phyloP scores from a whole-genome alignment of 352 stramenopile genomes.

The Phytophthora rubi region DNA sequence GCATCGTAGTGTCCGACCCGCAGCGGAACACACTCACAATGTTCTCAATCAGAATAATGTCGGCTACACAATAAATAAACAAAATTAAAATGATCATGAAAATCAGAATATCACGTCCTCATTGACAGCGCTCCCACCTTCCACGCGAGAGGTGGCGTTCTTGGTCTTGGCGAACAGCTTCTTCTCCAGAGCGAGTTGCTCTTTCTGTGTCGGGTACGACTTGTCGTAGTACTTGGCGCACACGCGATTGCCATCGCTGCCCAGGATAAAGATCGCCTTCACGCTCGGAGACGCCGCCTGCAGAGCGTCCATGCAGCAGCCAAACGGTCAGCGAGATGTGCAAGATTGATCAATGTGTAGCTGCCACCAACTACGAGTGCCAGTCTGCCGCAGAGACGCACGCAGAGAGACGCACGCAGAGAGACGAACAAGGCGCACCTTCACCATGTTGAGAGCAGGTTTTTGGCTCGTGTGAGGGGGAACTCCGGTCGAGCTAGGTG shows the following conservation, averaged over 20 bases:
- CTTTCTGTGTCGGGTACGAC: slow-evolving; percentile 85
- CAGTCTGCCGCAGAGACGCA: neutral
- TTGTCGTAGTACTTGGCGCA: slow-evolving; percentile 94
- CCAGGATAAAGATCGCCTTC: slow-evolving; percentile 90
- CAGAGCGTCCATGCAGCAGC: slow-evolving; percentile 13
- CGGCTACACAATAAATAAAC: slow-evolving; percentile 49
- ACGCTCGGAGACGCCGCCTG: slow-evolving; percentile 78
- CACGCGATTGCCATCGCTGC: slow-evolving; percentile 89
- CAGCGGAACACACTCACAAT: slow-evolving; percentile 91
- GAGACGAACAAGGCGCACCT: slow-evolving; percentile 45
- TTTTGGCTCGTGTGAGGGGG: slow-evolving; percentile 26
- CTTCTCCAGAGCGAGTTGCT: slow-evolving; percentile 89
- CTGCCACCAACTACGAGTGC: neutral
- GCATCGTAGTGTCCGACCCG: slow-evolving; percentile 89
- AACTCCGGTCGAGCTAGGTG: slow-evolving; percentile 43
- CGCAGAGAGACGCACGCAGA: slow-evolving; percentile 13
- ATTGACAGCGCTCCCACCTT: slow-evolving; percentile 52
- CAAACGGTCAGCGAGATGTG: slow-evolving; percentile 8
- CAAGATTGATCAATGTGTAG: neutral
- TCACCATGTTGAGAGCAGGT: slow-evolving; percentile 49
- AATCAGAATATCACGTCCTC: slow-evolving; percentile 7
- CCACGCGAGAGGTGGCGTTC: slow-evolving; percentile 83
- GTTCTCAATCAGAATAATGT: slow-evolving; percentile 92
- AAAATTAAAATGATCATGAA: neutral
- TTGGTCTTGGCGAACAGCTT: slow-evolving; percentile 92